These are phyloP conservation scores for Fusarium metavorans DNA, from an alignment of 2,329 filamentous ascomycete species.

Conservation along the genomic window DNA sequence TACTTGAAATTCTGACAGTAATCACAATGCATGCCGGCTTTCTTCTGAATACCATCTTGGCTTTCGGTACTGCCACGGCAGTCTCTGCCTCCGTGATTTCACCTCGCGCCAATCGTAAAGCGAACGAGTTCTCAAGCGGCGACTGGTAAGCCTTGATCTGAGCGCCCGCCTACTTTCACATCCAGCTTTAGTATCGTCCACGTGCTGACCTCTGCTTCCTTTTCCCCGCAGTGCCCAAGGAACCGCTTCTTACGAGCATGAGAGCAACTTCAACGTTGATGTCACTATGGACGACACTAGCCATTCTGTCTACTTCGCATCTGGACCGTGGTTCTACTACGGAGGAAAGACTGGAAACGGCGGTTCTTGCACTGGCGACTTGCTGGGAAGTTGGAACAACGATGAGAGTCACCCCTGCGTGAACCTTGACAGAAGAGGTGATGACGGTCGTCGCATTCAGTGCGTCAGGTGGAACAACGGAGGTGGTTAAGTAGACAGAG, in stretches of 20 bases:
- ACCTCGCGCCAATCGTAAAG: conserved; percentile 8
- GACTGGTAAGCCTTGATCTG: background rate
- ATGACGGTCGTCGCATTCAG: conserved; percentile 9
- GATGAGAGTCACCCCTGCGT: conserved; percentile 9
- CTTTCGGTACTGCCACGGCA: background rate
- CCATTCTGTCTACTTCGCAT: conserved; percentile 14
- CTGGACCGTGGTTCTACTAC: conserved; percentile 14
- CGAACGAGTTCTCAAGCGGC: conserved; percentile 4
- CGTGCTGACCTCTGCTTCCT: background rate
- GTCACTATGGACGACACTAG: conserved; percentile 23
- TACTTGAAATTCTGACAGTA: background rate
- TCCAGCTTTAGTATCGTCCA: background rate
- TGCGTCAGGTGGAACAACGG: conserved; percentile 37
- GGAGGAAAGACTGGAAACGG: conserved; percentile 5
- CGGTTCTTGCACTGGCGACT: background rate
- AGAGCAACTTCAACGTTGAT: conserved; percentile 8
- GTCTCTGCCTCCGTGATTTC: background rate
- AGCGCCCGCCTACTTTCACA: background rate
- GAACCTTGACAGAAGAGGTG: conserved; percentile 4
- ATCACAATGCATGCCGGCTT: conserved; percentile 2
- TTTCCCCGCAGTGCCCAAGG: background rate
- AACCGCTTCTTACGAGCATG: conserved; percentile 9
- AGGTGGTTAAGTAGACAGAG: background rate
- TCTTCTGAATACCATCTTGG: background rate
- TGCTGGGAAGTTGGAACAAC: conserved; percentile 12